These are phyloP conservation scores for Phytophthora pluvialis DNA, from an alignment of 352 stramenopile genomes.

Conservation along the genomic window DNA sequence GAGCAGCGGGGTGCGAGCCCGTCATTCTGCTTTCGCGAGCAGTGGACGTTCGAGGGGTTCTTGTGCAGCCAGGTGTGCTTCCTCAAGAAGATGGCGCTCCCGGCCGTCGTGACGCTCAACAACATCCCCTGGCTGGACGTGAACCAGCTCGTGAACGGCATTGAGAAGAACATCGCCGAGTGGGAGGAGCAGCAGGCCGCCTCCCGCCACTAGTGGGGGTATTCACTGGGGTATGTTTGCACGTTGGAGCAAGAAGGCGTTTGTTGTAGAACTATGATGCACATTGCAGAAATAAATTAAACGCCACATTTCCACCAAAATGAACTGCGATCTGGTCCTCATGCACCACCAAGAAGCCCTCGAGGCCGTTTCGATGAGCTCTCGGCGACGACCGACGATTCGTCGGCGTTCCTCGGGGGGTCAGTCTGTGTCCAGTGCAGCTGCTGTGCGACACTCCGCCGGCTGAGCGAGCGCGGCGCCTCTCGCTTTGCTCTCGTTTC, in stretches of 20 bases:
- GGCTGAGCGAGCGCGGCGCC: slow-evolving; percentile 4
- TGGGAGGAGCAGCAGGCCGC: slow-evolving; percentile 49
- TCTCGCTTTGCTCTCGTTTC: slow-evolving; percentile 16
- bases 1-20: slow-evolving; percentile 49
- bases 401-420: slow-evolving; percentile 10
- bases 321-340: background rate
- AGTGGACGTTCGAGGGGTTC: slow-evolving; percentile 59
- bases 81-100: slow-evolving; percentile 59
- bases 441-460: slow-evolving; percentile 25
- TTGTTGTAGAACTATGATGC: slow-evolving; percentile 44
- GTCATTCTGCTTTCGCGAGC: slow-evolving; percentile 58
- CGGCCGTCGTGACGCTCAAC: slow-evolving; percentile 62
- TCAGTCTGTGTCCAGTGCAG: slow-evolving; percentile 22
- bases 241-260: slow-evolving; percentile 36
- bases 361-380: slow-evolving; percentile 1
- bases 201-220: slow-evolving; percentile 25
- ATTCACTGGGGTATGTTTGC: slow-evolving; percentile 34
- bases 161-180: slow-evolving; percentile 64
- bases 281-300: slow-evolving; percentile 48
- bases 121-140: slow-evolving; percentile 69
- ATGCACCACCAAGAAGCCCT: background rate
- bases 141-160: slow-evolving; percentile 54
- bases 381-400: slow-evolving; percentile 19
- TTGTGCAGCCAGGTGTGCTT: slow-evolving; percentile 67
- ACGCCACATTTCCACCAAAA: slow-evolving; percentile 26